Conservation (phyloP, 495 filamentous ascomycete species). For the Cudoniella acicularis region DNA sequence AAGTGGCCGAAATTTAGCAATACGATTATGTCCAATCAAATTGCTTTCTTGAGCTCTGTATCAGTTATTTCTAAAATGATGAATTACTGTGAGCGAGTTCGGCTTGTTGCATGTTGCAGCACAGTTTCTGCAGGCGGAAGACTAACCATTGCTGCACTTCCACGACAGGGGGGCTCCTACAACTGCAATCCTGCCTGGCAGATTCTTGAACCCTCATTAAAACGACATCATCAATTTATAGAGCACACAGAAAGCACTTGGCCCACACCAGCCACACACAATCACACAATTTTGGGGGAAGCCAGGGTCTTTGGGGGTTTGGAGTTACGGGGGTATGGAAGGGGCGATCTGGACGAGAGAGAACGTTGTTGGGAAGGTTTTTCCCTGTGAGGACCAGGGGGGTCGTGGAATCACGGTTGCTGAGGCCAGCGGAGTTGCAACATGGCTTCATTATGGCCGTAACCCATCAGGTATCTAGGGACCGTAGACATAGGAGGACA, state of each 20-base stretch:
- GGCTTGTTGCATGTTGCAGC: too few relatives aligned
- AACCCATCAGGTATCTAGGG: constrained; percentile 3
- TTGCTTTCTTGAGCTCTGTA: too few relatives aligned
- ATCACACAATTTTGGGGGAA: neutral
- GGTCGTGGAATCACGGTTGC: constrained; percentile 6
- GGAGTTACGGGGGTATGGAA: neutral
- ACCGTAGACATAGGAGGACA: constrained; percentile 2
- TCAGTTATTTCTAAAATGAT: too few relatives aligned
- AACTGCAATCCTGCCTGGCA: too few relatives aligned
- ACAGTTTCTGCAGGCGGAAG: too few relatives aligned
- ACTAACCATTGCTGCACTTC: too few relatives aligned
- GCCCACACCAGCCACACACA: neutral
- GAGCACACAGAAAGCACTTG: neutral
- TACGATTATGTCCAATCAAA: too few relatives aligned
- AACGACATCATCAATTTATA: neutral
- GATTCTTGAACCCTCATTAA: neutral
- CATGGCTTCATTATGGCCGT: too few relatives aligned
- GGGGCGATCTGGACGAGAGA: constrained; percentile 5
- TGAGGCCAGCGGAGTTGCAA: constrained; percentile 10
- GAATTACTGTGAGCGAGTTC: too few relatives aligned
- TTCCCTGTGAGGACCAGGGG: constrained; percentile 3
- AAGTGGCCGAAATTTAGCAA: too few relatives aligned
- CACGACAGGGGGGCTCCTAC: too few relatives aligned
- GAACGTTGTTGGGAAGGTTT: constrained; percentile 5
- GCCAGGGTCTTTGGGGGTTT: neutral